Evolutionary conservation across 2,329 filamentous ascomycete genomes (phyloP), one percentile per base, ranked within the genome.

Genomic region (Parastagonospora nodorum): DNA sequence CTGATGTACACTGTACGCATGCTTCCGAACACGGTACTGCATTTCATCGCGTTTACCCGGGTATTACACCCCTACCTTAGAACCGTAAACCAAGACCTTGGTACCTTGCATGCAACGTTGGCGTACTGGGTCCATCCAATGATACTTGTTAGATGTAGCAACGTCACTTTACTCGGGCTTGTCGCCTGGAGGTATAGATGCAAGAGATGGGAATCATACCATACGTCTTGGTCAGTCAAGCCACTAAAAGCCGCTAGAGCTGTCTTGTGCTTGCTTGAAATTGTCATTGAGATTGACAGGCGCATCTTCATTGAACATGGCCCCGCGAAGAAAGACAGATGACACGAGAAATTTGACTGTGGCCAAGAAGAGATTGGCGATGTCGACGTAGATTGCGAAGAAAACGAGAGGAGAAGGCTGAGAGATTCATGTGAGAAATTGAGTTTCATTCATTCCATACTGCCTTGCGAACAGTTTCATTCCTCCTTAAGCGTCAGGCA

Each of bases 191-290:
- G 39, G 44, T 24, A 19, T 42, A 51, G 42, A 51, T 47, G 49
- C 43, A 33, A 51, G 44, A 44, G 32, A 24, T 29, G 39, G 14
- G 32, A 35, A 47, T 44, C 49, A 29, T 36, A 24, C 38, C 38
- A n/a, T 42, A 31, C 15, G 14, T 14, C 12, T 37, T 24, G 42
- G n/a, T 8, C 8, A 30, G 37, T 41, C 36, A 37, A 38, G 30
- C 32, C 48, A 45, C 28, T 16, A 29, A 42, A 45, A 42, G 41
- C 39, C 31, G 27, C 42, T 16, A 37, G 19, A 5, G 32, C 12
- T 37, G 32, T 16, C 31, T 37, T 36, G 8, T 28, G 32, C 9
- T 27, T 71, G 8, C 68, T 69, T 10, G 53, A 24, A 24, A 24
- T 24, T 24, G 19, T 3, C 3, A 24, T 24, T 24, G 19, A 24